These are phyloP conservation scores for Neonectria sp. DNA, from an alignment of 2,329 filamentous ascomycete species.

Conservation along the genomic window DNA sequence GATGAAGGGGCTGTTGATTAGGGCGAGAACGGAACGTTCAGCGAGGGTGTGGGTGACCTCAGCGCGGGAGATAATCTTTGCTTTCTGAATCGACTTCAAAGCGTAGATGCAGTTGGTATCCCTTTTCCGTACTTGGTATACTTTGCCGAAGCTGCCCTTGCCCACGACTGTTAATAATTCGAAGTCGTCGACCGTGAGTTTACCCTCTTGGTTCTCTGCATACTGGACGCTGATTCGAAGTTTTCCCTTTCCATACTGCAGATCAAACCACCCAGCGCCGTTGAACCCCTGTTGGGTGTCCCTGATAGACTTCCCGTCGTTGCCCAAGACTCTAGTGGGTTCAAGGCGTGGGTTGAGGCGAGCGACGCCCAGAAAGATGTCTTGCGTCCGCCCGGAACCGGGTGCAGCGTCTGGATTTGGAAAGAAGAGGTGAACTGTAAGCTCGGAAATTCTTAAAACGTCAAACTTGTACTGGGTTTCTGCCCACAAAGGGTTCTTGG, in stretches of 20 bases:
- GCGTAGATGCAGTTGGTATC: slow-evolving; percentile 97
- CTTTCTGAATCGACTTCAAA: slow-evolving; percentile 98
- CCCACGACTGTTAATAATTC: slow-evolving; percentile 96
- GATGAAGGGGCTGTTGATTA: slow-evolving; percentile 89
- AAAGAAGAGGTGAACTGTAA: slow-evolving; percentile 92
- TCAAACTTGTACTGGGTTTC: slow-evolving; percentile 99
- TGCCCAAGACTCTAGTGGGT: slow-evolving; percentile 61
- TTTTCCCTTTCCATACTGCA: slow-evolving; percentile 89
- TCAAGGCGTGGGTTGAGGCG: slow-evolving; percentile 92
- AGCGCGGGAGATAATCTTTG: slow-evolving; percentile 96
- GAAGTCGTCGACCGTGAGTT: slow-evolving; percentile 95
- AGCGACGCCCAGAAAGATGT: slow-evolving; percentile 93
- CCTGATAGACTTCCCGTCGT: slow-evolving; percentile 68
- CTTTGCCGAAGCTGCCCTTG: slow-evolving; percentile 97
- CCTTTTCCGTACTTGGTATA: slow-evolving; percentile 98
- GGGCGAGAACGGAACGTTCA: slow-evolving; percentile 93
- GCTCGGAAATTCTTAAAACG: slow-evolving; percentile 91
- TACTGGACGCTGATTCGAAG: slow-evolving; percentile 94
- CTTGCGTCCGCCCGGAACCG: slow-evolving; percentile 89
- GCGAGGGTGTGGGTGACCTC: slow-evolving; percentile 97
- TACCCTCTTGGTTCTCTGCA: slow-evolving; percentile 89
- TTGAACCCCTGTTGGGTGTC: slow-evolving; percentile 73
- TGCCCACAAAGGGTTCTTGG: slow-evolving; percentile 94
- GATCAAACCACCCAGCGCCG: slow-evolving; percentile 88
- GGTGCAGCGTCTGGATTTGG: slow-evolving; percentile 88